Evolutionary conservation across 106 monocot genomes (phyloP), one percentile per base, ranked within the genome.

Genomic region (Dioscorea dumetorum): DNA sequence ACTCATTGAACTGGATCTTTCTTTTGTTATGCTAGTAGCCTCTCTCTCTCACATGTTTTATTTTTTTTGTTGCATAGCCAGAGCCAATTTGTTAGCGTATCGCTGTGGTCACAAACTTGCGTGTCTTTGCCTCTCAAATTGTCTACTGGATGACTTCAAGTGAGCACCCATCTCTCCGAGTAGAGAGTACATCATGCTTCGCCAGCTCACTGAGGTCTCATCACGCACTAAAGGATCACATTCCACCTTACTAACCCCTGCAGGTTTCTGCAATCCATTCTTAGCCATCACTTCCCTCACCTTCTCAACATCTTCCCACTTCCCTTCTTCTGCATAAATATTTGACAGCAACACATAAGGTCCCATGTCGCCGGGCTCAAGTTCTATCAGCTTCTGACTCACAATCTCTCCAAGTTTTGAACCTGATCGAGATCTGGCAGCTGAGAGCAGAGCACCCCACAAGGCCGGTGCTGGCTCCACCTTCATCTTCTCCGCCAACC

Each of bases 241-340:
- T 4, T 49, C 50, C n/a, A 84, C 62, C 22, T 69, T 67, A 64
- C 89, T 89, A 13, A 72, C 24, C 32, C 81, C 93, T 48, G 54
- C 74, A 24, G 18, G 61, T 64, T 84, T 93, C 59, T 79, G 67
- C 69, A 86, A 32, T 17, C 83, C 83, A n/a, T 70, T 86, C 32
- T 83, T 66, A 67, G 52, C 77, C 70, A 93, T 84, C 76, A 56
- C 57, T 50, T 73, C 24, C 74, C 93, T 81, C 48, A 89, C 62
- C 63, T 70, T 84, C 68, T 79, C 89, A 52, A 79, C 93, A 61
- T 82, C 89, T 62, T 79, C 78, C 88, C 88, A 93, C 48, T 70
- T 76, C 14, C 85, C 85, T 33, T 74, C 69, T 5, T 80, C 67
- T 9, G 93, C 93, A 58, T 86, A 93, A 20, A 93, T 80, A 33